Evolutionary conservation across 495 filamentous ascomycete genomes (phyloP).

Genomic region (Glutinoglossum americanum): DNA sequence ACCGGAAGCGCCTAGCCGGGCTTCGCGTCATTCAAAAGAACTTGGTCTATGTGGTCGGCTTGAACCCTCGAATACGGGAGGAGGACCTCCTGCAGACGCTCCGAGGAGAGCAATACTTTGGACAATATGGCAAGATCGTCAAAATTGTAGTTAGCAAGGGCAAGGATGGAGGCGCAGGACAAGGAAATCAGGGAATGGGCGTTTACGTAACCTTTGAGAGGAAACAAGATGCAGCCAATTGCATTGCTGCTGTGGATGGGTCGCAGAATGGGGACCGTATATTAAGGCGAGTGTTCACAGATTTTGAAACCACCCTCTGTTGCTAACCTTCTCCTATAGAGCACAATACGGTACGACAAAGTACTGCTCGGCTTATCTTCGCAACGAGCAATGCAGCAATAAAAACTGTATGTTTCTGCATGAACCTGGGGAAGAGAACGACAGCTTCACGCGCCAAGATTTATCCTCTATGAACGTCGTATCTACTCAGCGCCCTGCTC

Average conservation of each 20-base stretch:
- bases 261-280: slow-evolving; percentile 75
- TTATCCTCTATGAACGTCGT: slow-evolving; percentile 88
- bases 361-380: slow-evolving; percentile 92
- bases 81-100: slow-evolving; percentile 76
- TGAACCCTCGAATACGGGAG: slow-evolving; percentile 76
- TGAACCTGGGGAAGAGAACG: slow-evolving; percentile 87
- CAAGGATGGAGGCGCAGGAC: slow-evolving; percentile 31
- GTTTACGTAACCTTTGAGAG: slow-evolving; percentile 92
- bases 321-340: slow-evolving; percentile 23
- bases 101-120: slow-evolving; percentile 78
- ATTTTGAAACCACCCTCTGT: slow-evolving; percentile 2
- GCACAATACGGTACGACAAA: slow-evolving; percentile 97
- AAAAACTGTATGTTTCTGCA: slow-evolving; percentile 94
- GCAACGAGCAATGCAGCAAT: slow-evolving; percentile 82
- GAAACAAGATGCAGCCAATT: slow-evolving; percentile 67
- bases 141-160: slow-evolving; percentile 98
- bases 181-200: slow-evolving; percentile 51
- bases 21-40: slow-evolving; percentile 96
- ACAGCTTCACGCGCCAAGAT: slow-evolving; percentile 89
- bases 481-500: slow-evolving; percentile 48
- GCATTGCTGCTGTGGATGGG: slow-evolving; percentile 80
- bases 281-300: slow-evolving; percentile 29
- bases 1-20: slow-evolving; percentile 82
- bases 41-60: slow-evolving; percentile 88
- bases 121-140: slow-evolving; percentile 93